Conservation (phyloP, 1,139 yeast genomes). For the Blastobotrys persicus region DNA sequence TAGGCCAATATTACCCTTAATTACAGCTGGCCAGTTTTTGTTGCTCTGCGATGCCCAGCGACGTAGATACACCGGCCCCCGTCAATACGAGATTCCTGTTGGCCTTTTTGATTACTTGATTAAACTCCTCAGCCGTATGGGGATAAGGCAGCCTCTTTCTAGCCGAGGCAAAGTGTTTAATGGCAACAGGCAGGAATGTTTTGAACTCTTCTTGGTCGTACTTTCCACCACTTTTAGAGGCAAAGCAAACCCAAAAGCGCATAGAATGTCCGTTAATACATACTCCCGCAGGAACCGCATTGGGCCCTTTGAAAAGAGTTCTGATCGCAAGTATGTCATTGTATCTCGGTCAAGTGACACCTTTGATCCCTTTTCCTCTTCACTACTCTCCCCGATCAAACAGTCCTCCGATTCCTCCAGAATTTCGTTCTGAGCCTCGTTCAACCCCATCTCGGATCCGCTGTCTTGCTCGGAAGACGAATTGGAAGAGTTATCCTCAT, state of each 20-base stretch:
- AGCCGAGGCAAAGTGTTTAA: conserved; percentile 31
- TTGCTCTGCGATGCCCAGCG: conserved; percentile 94
- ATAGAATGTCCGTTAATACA: conserved; percentile 49
- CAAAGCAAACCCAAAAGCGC: conserved; percentile 39
- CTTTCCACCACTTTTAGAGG: conserved; percentile 30
- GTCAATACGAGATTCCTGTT: conserved; percentile 73
- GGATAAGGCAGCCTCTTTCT: conserved; percentile 32
- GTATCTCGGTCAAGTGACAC: background rate
- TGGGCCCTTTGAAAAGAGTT: conserved; percentile 60
- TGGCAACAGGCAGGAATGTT: conserved; percentile 34
- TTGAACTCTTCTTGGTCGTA: conserved; percentile 24
- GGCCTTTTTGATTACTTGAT: conserved; percentile 52
- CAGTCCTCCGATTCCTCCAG: conserved; percentile 29
- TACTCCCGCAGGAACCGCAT: conserved; percentile 55
- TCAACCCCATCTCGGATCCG: conserved; percentile 13
- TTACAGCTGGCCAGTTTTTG: no score
- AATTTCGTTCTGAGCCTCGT: conserved; percentile 26
- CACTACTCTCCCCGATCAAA: conserved; percentile 14
- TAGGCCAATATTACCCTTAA: no score
- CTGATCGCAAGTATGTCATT: background rate
- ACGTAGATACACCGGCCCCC: conserved; percentile 95
- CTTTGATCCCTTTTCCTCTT: conserved; percentile 3
- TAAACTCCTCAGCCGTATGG: conserved; percentile 58
- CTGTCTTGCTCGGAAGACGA: background rate
- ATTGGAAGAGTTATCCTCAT: conserved; percentile 17